Evolutionary conservation across 345 rosid genomes (phyloP).

Genomic region (Hirschfeldia incana): DNA sequence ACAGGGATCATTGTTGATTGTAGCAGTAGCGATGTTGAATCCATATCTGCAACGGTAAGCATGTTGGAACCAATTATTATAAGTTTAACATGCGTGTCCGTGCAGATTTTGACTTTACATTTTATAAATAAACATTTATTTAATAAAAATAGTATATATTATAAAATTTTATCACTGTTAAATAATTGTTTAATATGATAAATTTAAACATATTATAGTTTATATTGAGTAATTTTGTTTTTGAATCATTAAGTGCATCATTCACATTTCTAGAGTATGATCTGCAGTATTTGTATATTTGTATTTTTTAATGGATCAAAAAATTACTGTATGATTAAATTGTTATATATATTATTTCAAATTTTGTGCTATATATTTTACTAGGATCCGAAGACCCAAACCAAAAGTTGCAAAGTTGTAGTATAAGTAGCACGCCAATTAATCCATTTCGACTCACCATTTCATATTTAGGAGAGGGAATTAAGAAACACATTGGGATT

Average conservation of each 20-base stretch:
- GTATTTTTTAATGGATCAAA: background rate
- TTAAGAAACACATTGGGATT: background rate
- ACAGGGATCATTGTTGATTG: slow-evolving; percentile 8
- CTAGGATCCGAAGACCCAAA: too few relatives aligned
- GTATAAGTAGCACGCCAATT: background rate
- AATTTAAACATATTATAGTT: background rate
- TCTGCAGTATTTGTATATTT: background rate
- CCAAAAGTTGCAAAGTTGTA: background rate
- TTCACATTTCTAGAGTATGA: background rate
- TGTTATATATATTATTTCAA: background rate
- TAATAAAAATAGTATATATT: background rate
- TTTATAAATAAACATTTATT: background rate
- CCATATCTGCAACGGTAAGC: slow-evolving; percentile 22
- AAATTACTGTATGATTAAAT: background rate
- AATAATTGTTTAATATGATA: background rate
- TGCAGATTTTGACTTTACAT: background rate
- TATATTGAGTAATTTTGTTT: too few relatives aligned
- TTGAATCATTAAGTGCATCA: background rate
- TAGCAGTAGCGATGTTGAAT: slow-evolving; percentile 25
- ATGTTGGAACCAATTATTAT: background rate
- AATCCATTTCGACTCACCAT: background rate
- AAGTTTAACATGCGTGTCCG: background rate
- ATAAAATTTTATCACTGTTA: background rate
- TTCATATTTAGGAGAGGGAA: background rate
- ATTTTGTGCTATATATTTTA: too few relatives aligned